Percentiles rank a stretch among this genome's conserved stretches.
These are phyloP conservation scores for Epichloe gansuensis DNA, from an alignment of 2,329 filamentous ascomycete genomes.

Conservation along the genomic window DNA sequence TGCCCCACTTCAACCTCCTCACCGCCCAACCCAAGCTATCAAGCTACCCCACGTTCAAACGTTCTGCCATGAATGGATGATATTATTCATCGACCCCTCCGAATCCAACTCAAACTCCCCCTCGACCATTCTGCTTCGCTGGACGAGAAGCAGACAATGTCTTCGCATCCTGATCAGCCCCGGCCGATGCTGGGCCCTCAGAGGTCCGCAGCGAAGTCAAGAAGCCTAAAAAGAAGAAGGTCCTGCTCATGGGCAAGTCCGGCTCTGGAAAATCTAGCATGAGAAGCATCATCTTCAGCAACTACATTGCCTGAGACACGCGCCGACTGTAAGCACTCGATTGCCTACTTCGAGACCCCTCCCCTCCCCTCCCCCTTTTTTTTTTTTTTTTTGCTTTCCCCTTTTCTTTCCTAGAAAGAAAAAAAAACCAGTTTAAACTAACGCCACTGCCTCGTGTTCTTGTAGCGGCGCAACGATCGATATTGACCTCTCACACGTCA, in stretches of 20 bases:
- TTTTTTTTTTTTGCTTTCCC: rapidly evolving
- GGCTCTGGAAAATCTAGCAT: conserved; percentile 97
- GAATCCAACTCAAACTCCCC: not conserved
- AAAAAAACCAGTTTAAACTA: not conserved
- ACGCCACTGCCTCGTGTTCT: too few relatives aligned
- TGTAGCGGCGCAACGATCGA: conserved; percentile 81
- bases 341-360: too few relatives aligned
- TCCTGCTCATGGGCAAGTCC: conserved; percentile 85
- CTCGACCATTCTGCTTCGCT: not conserved
- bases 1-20: not conserved
- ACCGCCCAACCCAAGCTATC: conserved; percentile 1
- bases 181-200: conserved; percentile 4
- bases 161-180: conserved; percentile 4
- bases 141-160: conserved; percentile 3
- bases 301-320: conserved; percentile 95
- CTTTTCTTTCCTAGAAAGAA: not conserved
- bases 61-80: not conserved
- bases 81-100: not conserved
- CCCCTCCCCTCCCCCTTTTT: too few relatives aligned
- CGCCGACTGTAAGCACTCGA: conserved; percentile 50
- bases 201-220: conserved; percentile 40
- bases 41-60: not conserved
- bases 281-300: conserved; percentile 97
- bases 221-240: conserved; percentile 76
- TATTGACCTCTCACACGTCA: conserved; percentile 95